phyloP scores from a whole-genome alignment of 164 flowering plant genomes.

The Tinospora cordifolia region DNA sequence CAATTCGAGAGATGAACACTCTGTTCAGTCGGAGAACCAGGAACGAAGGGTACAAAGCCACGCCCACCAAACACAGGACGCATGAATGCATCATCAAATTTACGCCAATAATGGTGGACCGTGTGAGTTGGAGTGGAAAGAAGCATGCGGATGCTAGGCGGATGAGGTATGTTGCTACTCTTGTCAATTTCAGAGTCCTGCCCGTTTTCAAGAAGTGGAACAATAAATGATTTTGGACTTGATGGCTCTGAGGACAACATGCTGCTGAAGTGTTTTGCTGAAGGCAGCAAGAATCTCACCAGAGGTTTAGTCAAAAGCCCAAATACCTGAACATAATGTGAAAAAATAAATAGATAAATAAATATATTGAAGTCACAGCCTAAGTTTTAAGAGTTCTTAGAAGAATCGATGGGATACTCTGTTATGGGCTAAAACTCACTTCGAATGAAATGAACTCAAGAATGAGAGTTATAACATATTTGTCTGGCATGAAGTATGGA shows the following conservation, averaged over 20 bases:
- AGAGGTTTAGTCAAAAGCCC: constrained; percentile 85
- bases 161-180: constrained; percentile 30
- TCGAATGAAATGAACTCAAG: too few species aligned
- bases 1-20: constrained; percentile 19
- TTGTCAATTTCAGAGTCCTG: constrained; percentile 37
- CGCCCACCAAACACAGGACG: constrained; percentile 88
- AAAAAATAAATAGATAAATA: neutral
- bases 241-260: constrained; percentile 47
- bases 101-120: constrained; percentile 83
- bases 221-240: constrained; percentile 53
- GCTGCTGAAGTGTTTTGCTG: constrained; percentile 29
- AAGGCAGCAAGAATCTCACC: constrained; percentile 56
- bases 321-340: constrained; percentile 35
- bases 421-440: too few species aligned
- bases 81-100: constrained; percentile 79
- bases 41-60: constrained; percentile 74
- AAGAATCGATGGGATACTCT: too few species aligned
- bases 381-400: neutral
- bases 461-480: too few species aligned
- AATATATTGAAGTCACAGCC: neutral
- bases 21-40: constrained; percentile 72
- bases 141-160: constrained; percentile 60
- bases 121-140: constrained; percentile 50
- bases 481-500: too few species aligned
- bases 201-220: constrained; percentile 57